These are phyloP conservation scores for Phylloporus rhodoxanthus DNA, from an alignment of 768 basidiomycete species.

Conservation along the genomic window DNA sequence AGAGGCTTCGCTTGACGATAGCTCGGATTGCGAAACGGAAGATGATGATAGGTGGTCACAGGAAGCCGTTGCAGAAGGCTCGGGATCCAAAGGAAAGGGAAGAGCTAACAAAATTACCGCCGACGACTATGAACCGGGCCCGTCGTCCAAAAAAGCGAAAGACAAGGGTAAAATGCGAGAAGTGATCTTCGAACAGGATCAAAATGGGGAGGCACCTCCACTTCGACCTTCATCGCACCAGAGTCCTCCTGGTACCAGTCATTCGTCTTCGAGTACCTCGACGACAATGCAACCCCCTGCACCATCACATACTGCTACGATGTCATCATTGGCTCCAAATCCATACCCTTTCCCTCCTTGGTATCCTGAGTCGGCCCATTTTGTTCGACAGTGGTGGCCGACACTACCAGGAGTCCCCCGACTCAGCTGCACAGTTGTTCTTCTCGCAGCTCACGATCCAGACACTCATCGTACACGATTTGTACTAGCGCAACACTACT, in stretches of 20 bases:
- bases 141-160: constrained; percentile 9
- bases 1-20: constrained; percentile 1
- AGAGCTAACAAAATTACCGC: constrained; percentile 14
- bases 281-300: not conserved
- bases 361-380: constrained; percentile 71
- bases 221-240: constrained; percentile 12
- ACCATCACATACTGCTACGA: not conserved
- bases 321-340: constrained; percentile 34
- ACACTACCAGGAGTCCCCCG: constrained; percentile 56
- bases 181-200: constrained; percentile 8
- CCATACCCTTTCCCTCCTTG: constrained; percentile 64
- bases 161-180: constrained; percentile 23
- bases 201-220: constrained; percentile 6
- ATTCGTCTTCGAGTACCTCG: constrained; percentile 5
- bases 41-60: constrained; percentile 21
- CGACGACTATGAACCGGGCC: constrained; percentile 9
- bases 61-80: constrained; percentile 15
- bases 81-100: constrained; percentile 23
- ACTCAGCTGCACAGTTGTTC: constrained; percentile 66
- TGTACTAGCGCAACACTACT: constrained; percentile 72
- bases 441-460: constrained; percentile 59
- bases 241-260: not conserved
- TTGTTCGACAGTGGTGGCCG: constrained; percentile 80
- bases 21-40: constrained; percentile 10
- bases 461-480: constrained; percentile 54